Evolutionary conservation across 2,329 filamentous ascomycete species (phyloP).

Genomic region (Dothideomycetes sp.): DNA sequence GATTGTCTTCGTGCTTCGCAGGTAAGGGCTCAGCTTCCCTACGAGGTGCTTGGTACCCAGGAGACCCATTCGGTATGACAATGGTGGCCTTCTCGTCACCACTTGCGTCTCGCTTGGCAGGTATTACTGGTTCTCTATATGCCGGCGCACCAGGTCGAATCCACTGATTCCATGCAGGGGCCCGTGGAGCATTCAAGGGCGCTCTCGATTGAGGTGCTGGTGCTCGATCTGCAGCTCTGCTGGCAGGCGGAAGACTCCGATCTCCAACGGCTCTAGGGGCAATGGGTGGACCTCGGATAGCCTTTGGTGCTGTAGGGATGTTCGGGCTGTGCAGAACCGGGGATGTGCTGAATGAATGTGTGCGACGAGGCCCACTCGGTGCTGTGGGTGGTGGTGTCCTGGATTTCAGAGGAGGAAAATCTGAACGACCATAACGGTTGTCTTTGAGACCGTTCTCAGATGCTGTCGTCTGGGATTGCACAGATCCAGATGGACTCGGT

Average conservation of each 20-base stretch:
- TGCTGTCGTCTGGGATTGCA: neutral
- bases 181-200: constrained; percentile 15
- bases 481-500: neutral
- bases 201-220: constrained; percentile 12
- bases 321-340: constrained; percentile 19
- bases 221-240: constrained; percentile 13
- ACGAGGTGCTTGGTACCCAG: neutral
- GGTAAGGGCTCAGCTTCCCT: neutral
- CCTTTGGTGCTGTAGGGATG: constrained; percentile 26
- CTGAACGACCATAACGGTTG: neutral
- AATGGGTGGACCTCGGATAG: constrained; percentile 17
- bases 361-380: constrained; percentile 8
- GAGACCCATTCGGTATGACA: neutral
- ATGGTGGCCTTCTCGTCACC: constrained; percentile 25
- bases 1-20: neutral
- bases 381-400: constrained; percentile 10
- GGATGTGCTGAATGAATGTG: constrained; percentile 21
- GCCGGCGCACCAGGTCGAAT: constrained; percentile 26
- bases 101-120: constrained; percentile 34
- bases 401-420: constrained; percentile 6
- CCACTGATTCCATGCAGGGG: constrained; percentile 30
- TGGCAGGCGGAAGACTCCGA: constrained; percentile 5
- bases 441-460: neutral
- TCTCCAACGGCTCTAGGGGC: constrained; percentile 14
- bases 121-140: constrained; percentile 21